Conservation (phyloP, 495 filamentous ascomycete genomes). For the Aspergillus homomorphus region DNA sequence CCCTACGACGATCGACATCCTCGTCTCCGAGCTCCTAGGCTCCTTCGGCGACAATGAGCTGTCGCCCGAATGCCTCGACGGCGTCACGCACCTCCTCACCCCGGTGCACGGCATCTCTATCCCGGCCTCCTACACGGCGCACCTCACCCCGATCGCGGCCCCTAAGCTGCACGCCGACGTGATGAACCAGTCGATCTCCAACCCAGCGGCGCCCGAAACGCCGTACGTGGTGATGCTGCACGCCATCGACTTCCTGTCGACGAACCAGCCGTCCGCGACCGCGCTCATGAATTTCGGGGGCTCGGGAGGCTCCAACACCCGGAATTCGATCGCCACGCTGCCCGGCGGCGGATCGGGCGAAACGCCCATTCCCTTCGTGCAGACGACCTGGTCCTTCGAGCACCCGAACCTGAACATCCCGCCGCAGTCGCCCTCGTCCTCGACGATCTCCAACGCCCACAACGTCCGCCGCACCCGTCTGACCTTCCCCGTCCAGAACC, state of each 20-base stretch:
- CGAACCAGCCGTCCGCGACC: slow-evolving; percentile 27
- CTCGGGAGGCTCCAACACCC: slow-evolving; percentile 16
- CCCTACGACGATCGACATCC: slow-evolving; percentile 77
- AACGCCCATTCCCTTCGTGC: slow-evolving; percentile 34
- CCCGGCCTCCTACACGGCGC: slow-evolving; percentile 85
- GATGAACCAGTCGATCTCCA: slow-evolving; percentile 52
- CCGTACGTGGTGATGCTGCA: slow-evolving; percentile 94
- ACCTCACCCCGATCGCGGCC: slow-evolving; percentile 85
- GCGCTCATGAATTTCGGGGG: slow-evolving; percentile 14
- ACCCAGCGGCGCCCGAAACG: slow-evolving; percentile 69
- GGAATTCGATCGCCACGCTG: slow-evolving; percentile 30
- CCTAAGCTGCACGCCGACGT: slow-evolving; percentile 84
- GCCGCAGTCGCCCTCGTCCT: slow-evolving; percentile 28
- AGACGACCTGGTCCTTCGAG: slow-evolving; percentile 49
- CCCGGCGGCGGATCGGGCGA: slow-evolving; percentile 26
- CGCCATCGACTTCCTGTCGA: slow-evolving; percentile 74
- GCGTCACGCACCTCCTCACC: slow-evolving; percentile 80
- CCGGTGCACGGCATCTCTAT: slow-evolving; percentile 85
- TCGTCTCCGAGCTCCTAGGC: slow-evolving; percentile 89
- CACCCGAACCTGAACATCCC: slow-evolving; percentile 45
- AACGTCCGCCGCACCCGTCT: slow-evolving; percentile 76
- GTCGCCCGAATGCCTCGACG: slow-evolving; percentile 85
- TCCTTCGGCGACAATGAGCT: slow-evolving; percentile 92
- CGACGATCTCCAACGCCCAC: slow-evolving; percentile 69
- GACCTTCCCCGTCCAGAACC: slow-evolving; percentile 64